These are phyloP conservation scores for slime mould (Dictyostelium discoideum) DNA, from an alignment of 78 protist species.

Conservation along the genomic window DNA sequence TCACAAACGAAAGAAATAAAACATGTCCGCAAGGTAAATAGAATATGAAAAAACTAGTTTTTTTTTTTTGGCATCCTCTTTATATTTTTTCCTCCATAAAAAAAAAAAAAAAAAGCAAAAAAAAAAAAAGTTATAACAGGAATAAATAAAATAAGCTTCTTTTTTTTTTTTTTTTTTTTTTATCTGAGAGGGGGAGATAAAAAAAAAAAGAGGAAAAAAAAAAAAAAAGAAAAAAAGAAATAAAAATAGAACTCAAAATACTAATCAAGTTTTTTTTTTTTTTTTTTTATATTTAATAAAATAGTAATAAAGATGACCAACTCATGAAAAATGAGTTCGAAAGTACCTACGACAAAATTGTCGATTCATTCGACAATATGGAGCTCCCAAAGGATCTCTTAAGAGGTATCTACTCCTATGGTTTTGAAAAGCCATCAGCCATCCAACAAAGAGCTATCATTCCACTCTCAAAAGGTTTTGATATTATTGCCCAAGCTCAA, in stretches of 20 bases:
- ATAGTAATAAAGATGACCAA: slow-evolving; percentile 54
- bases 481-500: slow-evolving; percentile 99
- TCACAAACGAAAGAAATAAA: slow-evolving; percentile 4
- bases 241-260: too few species aligned
- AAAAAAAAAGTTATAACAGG: background rate
- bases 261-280: background rate
- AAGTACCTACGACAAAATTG: slow-evolving; percentile 82
- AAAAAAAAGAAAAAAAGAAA: background rate
- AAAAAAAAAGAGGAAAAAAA: background rate
- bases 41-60: background rate
- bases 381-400: slow-evolving; percentile 94
- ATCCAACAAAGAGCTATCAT: slow-evolving; percentile 98
- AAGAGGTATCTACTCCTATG: slow-evolving; percentile 98
- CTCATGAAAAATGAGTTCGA: slow-evolving; percentile 83
- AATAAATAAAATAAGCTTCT: background rate
- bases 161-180: too few species aligned
- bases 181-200: background rate
- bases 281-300: too few species aligned
- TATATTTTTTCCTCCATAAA: background rate
- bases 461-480: slow-evolving; percentile 93
- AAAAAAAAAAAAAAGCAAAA: background rate
- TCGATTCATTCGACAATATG: slow-evolving; percentile 97
- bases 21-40: slow-evolving; percentile 14
- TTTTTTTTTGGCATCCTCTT: background rate
- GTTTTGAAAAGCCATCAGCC: slow-evolving; percentile 99